These are phyloP conservation scores for Lactarius akahatsu DNA, from an alignment of 768 basidiomycete genomes.

Conservation along the genomic window DNA sequence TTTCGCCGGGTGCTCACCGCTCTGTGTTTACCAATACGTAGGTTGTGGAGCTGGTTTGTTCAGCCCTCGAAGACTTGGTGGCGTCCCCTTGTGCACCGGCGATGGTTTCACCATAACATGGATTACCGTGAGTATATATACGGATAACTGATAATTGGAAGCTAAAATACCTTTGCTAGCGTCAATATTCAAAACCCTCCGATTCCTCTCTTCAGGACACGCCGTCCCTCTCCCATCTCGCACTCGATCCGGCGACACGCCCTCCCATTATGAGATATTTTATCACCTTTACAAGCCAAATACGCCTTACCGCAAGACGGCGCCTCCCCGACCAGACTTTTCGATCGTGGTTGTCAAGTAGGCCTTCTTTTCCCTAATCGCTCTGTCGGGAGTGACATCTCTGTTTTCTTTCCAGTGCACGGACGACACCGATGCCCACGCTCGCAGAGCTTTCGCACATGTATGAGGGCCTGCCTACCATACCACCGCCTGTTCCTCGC, in stretches of 20 bases:
- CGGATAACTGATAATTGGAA: neutral
- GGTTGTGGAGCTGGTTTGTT: slow-evolving; percentile 35
- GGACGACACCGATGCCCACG: slow-evolving; percentile 79
- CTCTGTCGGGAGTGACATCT: neutral
- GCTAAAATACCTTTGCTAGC: slow-evolving; percentile 41
- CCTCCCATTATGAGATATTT: slow-evolving; percentile 76
- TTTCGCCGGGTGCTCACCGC: slow-evolving; percentile 38
- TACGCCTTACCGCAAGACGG: slow-evolving; percentile 76
- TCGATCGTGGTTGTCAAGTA: slow-evolving; percentile 84
- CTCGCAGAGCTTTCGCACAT: slow-evolving; percentile 73
- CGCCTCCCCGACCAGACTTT: slow-evolving; percentile 81
- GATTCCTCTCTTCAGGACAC: slow-evolving; percentile 73
- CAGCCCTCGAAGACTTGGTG: slow-evolving; percentile 57
- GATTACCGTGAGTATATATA: slow-evolving; percentile 47
- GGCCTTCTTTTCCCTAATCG: slow-evolving; percentile 32
- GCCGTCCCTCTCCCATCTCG: slow-evolving; percentile 44
- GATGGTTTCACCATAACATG: slow-evolving; percentile 50
- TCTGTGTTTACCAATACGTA: slow-evolving; percentile 36
- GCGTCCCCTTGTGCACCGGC: slow-evolving; percentile 53
- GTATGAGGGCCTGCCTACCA: slow-evolving; percentile 64
- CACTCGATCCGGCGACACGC: slow-evolving; percentile 23
- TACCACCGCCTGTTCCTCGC: slow-evolving; percentile 61
- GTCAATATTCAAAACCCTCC: slow-evolving; percentile 63
- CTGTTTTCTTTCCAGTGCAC: slow-evolving; percentile 52
- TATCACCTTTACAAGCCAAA: slow-evolving; percentile 91